A percentile compares a stretch with the other conserved stretches of the same genome.
These are phyloP conservation scores for Lasiodiplodia gonubiensis DNA, from an alignment of 2,329 filamentous ascomycete genomes.

Conservation along the genomic window DNA sequence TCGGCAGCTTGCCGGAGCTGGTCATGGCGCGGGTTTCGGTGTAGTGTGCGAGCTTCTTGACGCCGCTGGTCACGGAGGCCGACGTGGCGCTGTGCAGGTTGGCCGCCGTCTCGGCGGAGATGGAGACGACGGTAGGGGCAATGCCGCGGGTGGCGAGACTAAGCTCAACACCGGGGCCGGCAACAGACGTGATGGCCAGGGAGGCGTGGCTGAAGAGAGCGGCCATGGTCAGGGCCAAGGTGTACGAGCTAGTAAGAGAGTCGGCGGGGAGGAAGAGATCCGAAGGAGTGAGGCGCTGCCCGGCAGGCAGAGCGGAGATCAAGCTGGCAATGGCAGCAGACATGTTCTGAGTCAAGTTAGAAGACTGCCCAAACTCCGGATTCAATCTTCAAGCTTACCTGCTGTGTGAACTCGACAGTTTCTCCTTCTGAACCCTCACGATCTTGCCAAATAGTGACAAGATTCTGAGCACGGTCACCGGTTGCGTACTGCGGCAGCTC, in stretches of 20 bases:
- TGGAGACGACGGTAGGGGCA: constrained; percentile 81
- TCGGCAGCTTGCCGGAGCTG: constrained; percentile 75
- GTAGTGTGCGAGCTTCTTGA: constrained; percentile 73
- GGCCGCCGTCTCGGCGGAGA: constrained; percentile 74
- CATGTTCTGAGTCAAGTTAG: constrained; percentile 64
- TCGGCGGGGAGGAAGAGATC: constrained; percentile 89
- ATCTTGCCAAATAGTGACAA: constrained; percentile 71
- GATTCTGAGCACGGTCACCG: constrained; percentile 53
- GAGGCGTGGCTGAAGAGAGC: constrained; percentile 86
- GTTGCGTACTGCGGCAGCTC: constrained; percentile 70
- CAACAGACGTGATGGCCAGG: constrained; percentile 86
- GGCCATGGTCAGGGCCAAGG: constrained; percentile 78
- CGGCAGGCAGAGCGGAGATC: constrained; percentile 74
- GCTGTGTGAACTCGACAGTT: constrained; percentile 80
- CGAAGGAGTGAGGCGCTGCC: constrained; percentile 72
- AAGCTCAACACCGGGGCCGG: constrained; percentile 74
- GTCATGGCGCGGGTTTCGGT: constrained; percentile 70
- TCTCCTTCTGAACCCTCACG: constrained; percentile 58
- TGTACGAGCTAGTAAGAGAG: constrained; percentile 77
- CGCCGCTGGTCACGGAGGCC: constrained; percentile 63
- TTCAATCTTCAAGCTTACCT: constrained; percentile 46
- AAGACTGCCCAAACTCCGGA: not conserved
- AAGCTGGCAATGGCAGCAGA: constrained; percentile 83
- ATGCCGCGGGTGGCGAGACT: constrained; percentile 73
- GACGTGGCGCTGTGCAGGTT: constrained; percentile 69